Base-by-base conservation (phyloP, 352 stramenopile species). In the Phytophthora foliorum region DNA sequence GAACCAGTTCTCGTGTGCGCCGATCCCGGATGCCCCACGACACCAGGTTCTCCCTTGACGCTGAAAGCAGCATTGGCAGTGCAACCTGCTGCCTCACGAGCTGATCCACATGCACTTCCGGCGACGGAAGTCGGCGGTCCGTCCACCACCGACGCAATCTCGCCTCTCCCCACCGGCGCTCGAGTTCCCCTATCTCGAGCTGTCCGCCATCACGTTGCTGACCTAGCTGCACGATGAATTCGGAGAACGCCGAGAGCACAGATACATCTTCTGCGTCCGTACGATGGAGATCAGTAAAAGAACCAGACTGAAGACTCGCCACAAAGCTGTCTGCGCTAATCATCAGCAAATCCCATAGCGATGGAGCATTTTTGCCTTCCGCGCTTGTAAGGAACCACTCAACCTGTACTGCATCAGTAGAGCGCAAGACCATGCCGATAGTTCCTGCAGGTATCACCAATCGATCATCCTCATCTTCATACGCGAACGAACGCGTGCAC, bases 11-110 rank as follows among this genome's bases (percentile, higher is more conserved):
- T 19, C 82, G 77, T 19, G 52, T 76, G 46, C 81, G 75, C 1
- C 82, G 80, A 52, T 91, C 82, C 14, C 70, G 63, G 36, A 93
- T 74, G 3, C 82, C 82, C 82, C 82, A 93, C 0, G 81, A 84
- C n/a, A 91, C 85, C 0, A 93, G 55, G 31, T 90, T 85, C 67
- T 93, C 85, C 7, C 82, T 78, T 9, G 85, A 90, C 24, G 85
- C 82, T 14, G 63, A 67, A 44, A 84, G 69, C n/a, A 93, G 57
- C 38, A 58, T 69, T 3, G 71, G 51, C 6, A 93, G 61, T 3
- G 82, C 75, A 38, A 91, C 63, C 11, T 85, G 72, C 10, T 85
- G 75, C 14, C 60, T 63, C 21, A 88, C 29, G 0, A 93, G 61
- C 36, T 78, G 46, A 19, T 68, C 57, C 8, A 89, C 67, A 31